Conservation (phyloP, 441 rosid species). For the Gossypium aridum region DNA sequence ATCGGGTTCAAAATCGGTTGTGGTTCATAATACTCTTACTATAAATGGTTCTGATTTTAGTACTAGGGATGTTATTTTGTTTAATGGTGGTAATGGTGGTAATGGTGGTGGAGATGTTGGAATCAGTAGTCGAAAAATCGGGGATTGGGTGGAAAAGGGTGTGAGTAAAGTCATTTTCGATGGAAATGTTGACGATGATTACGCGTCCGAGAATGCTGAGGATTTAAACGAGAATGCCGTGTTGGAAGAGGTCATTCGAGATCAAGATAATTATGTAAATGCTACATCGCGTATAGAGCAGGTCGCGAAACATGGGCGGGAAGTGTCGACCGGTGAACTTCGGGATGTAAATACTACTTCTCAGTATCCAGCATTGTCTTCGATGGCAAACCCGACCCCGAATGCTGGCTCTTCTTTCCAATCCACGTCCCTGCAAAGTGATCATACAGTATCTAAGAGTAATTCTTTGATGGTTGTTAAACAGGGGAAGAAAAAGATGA, state of each 20-base stretch:
- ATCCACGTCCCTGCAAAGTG: conserved; percentile 16
- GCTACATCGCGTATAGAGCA: conserved; percentile 13
- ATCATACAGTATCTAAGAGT: conserved; percentile 20
- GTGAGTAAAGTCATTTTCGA: background rate
- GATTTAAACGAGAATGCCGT: background rate
- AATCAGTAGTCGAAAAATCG: conserved; percentile 7
- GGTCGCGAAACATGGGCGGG: conserved; percentile 20
- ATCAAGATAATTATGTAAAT: conserved; percentile 10
- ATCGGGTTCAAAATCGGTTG: conserved; percentile 35
- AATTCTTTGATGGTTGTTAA: conserved; percentile 18
- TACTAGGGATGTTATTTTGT: conserved; percentile 14
- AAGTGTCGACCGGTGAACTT: conserved; percentile 8
- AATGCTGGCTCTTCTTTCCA: conserved; percentile 24
- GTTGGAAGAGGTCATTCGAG: background rate
- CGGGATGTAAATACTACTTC: conserved; percentile 10
- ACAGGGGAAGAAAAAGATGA: conserved; percentile 48
- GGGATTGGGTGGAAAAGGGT: conserved; percentile 9
- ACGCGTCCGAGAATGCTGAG: background rate
- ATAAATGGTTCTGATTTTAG: conserved; percentile 35
- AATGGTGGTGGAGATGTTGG: conserved; percentile 11
- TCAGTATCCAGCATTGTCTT: conserved; percentile 12
- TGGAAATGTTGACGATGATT: background rate
- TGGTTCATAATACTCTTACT: conserved; percentile 52
- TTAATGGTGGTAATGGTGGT: conserved; percentile 17
- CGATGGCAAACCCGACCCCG: conserved; percentile 15